Conservation (phyloP, 805 yeast genomes). For the Isabelozyma gotoi region DNA sequence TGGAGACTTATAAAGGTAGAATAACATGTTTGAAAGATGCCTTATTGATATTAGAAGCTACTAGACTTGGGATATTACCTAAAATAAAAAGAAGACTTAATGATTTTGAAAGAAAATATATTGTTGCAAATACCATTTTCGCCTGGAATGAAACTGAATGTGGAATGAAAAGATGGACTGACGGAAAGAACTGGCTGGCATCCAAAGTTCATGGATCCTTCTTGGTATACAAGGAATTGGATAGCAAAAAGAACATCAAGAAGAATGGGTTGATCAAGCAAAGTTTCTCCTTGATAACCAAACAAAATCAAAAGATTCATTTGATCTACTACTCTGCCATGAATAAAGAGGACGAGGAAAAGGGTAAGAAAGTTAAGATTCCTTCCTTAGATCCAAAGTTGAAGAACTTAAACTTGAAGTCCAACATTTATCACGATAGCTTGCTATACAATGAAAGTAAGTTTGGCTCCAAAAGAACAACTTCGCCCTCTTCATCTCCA, state of each 20-base stretch:
- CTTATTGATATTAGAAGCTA: conserved; percentile 62
- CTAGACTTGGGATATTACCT: conserved; percentile 55
- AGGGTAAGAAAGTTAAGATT: conserved; percentile 6
- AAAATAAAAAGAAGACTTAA: conserved; percentile 58
- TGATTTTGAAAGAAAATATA: conserved; percentile 52
- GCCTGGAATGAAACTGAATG: conserved; percentile 74
- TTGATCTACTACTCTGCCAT: conserved; percentile 45
- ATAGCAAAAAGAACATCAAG: conserved; percentile 29
- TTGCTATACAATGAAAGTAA: conserved; percentile 4
- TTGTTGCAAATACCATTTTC: conserved; percentile 60
- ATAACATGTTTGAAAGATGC: conserved; percentile 62
- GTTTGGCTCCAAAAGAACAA: not conserved
- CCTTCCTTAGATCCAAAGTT: conserved; percentile 27
- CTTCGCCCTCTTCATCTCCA: not conserved
- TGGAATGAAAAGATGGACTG: conserved; percentile 78
- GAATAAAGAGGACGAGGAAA: not conserved
- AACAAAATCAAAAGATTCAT: conserved; percentile 55
- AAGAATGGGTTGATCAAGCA: conserved; percentile 62
- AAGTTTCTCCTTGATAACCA: conserved; percentile 56
- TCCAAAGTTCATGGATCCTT: conserved; percentile 49
- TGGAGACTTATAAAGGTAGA: conserved; percentile 52
- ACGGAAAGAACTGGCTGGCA: conserved; percentile 72
- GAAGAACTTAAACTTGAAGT: conserved; percentile 17
- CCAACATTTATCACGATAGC: conserved; percentile 21
- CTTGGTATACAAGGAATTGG: conserved; percentile 59